Evolutionary conservation across 192 early-diverging fungal genomes (phyloP).

Genomic region (Chytriomyces hyalinus): DNA sequence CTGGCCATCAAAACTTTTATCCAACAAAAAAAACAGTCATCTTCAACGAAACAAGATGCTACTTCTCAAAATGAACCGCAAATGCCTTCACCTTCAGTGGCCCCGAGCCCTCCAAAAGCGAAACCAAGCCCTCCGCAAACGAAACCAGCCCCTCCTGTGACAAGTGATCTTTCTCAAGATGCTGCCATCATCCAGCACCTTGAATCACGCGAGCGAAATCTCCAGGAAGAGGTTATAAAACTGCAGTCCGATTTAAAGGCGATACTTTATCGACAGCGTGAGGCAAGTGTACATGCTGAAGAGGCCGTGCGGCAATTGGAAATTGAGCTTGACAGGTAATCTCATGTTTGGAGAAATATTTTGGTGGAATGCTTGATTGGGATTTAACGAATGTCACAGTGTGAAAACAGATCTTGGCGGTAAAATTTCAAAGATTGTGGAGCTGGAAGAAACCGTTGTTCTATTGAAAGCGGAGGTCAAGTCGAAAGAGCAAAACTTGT

Average conservation of each 20-base stretch:
- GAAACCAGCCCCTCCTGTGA: conserved; percentile 21
- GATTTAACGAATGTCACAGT: not conserved
- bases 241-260: conserved; percentile 48
- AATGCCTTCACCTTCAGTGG: too few relatives aligned
- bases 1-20: not conserved
- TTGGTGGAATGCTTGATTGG: conserved; percentile 2
- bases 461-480: conserved; percentile 17
- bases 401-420: conserved; percentile 18
- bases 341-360: not conserved
- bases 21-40: not conserved
- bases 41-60: too few relatives aligned
- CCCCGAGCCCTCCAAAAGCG: not conserved
- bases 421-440: not conserved
- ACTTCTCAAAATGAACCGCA: too few relatives aligned
- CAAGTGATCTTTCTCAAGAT: conserved; percentile 11
- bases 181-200: conserved; percentile 6
- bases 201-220: conserved; percentile 28
- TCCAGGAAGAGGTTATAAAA: conserved; percentile 43
- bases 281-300: conserved; percentile 36
- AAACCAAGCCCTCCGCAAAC: conserved; percentile 14
- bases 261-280: conserved; percentile 39
- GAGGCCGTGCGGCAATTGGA: conserved; percentile 48
- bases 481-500: conserved; percentile 20
- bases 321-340: conserved; percentile 44
- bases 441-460: conserved; percentile 31